Conservation (phyloP, 352 stramenopile species). For the Peronosclerospora sorghi region DNA sequence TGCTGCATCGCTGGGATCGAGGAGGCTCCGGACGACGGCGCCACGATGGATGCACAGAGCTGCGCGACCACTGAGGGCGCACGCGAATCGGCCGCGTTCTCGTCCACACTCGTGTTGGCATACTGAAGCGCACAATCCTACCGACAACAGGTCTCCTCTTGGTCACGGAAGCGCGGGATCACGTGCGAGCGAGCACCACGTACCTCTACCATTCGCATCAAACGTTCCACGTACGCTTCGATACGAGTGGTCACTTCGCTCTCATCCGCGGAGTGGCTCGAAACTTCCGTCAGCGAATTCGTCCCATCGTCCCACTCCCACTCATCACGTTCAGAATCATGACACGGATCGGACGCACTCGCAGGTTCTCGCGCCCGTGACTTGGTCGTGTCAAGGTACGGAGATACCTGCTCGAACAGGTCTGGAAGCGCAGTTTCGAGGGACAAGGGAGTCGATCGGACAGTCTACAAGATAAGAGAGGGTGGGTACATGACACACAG, state of each 20-base stretch:
- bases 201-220: slow-evolving; percentile 62
- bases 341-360: slow-evolving; percentile 6
- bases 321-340: slow-evolving; percentile 34
- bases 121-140: slow-evolving; percentile 62
- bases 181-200: no score
- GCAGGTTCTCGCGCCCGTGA: slow-evolving; percentile 1
- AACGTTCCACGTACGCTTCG: slow-evolving; percentile 28
- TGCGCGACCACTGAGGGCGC: slow-evolving; percentile 34
- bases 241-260: slow-evolving; percentile 23
- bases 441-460: slow-evolving; percentile 11
- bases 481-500: not conserved
- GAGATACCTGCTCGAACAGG: slow-evolving; percentile 20
- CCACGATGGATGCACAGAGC: slow-evolving; percentile 31
- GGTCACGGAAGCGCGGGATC: no score
- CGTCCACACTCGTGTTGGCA: slow-evolving; percentile 23
- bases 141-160: no score
- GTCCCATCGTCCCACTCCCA: slow-evolving; percentile 54
- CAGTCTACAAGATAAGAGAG: slow-evolving; percentile 18
- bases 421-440: slow-evolving; percentile 23
- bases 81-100: slow-evolving; percentile 8
- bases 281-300: slow-evolving; percentile 5
- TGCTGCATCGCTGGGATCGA: slow-evolving; percentile 34
- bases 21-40: slow-evolving; percentile 14
- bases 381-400: slow-evolving; percentile 11
- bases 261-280: slow-evolving; percentile 8